Percentiles rank a stretch among this genome's conserved stretches.
Conservation (phyloP, 768 basidiomycete species). For the Amanita pseudoporphyria region DNA sequence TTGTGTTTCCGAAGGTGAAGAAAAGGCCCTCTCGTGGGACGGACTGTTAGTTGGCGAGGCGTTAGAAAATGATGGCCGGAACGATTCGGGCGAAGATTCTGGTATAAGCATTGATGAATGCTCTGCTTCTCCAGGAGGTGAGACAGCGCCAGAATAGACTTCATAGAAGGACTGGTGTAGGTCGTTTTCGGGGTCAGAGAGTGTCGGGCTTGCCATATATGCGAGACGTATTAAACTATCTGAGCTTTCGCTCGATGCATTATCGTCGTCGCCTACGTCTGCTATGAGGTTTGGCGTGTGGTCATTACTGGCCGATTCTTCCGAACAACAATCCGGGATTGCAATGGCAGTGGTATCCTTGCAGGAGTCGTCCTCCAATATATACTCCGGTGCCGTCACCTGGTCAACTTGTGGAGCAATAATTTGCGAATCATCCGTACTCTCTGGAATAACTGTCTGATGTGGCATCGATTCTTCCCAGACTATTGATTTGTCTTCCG, state of each 20-base stretch:
- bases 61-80: neutral
- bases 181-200: constrained; percentile 22
- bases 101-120: neutral
- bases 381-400: neutral
- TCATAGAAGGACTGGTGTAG: constrained; percentile 38
- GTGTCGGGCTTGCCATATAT: constrained; percentile 22
- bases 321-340: neutral
- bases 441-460: neutral
- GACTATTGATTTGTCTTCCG: neutral
- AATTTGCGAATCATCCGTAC: neutral
- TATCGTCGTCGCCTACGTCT: neutral
- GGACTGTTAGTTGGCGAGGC: neutral
- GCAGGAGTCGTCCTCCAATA: neutral
- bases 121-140: constrained; percentile 9
- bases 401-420: neutral
- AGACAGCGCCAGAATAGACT: constrained; percentile 28
- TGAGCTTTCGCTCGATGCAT: constrained; percentile 2
- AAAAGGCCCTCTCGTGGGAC: constrained; percentile 25
- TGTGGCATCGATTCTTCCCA: neutral
- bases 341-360: neutral
- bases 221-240: constrained; percentile 20
- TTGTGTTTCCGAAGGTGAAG: constrained; percentile 21
- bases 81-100: constrained; percentile 9
- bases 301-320: neutral
- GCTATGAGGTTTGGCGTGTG: neutral